phyloP scores from a whole-genome alignment of 257 asterid species.

The Penstemon barbatus region DNA sequence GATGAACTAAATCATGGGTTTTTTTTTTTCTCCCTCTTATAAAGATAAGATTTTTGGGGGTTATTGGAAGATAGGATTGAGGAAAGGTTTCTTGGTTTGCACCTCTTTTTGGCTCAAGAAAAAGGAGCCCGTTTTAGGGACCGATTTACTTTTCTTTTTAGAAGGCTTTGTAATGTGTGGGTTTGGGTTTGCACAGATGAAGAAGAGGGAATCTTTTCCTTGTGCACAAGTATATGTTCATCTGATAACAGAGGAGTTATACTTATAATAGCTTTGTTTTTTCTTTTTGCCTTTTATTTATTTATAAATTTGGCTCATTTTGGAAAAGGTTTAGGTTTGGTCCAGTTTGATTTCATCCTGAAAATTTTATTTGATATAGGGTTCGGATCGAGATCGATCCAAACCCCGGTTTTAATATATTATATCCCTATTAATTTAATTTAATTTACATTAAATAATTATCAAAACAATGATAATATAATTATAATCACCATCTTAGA shows the following conservation, averaged over 20 bases:
- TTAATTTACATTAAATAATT: too few species aligned
- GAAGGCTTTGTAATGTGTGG: constrained; percentile 20
- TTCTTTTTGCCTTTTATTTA: not conserved
- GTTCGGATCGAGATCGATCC: too few species aligned
- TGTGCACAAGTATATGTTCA: constrained; percentile 31
- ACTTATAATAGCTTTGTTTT: constrained; percentile 6
- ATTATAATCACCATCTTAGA: not conserved
- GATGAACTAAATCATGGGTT: constrained; percentile 45
- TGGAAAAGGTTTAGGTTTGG: too few species aligned
- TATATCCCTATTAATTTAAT: too few species aligned
- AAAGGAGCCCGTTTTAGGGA: constrained; percentile 25
- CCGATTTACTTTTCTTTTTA: constrained; percentile 31
- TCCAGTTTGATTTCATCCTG: not conserved
- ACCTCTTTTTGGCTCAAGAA: not conserved
- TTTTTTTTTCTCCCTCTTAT: not conserved
- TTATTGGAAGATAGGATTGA: constrained; percentile 34
- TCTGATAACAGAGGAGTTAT: constrained; percentile 27
- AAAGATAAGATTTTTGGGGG: constrained; percentile 25
- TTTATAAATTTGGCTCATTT: too few species aligned
- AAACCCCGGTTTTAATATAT: too few species aligned
- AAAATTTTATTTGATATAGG: too few species aligned
- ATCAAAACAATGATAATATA: too few species aligned
- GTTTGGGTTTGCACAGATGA: not conserved
- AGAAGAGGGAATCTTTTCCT: constrained; percentile 32
- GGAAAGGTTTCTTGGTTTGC: constrained; percentile 39